phyloP scores from a whole-genome alignment of 441 rosid genomes.

The Pelargonium fulgidum region DNA sequence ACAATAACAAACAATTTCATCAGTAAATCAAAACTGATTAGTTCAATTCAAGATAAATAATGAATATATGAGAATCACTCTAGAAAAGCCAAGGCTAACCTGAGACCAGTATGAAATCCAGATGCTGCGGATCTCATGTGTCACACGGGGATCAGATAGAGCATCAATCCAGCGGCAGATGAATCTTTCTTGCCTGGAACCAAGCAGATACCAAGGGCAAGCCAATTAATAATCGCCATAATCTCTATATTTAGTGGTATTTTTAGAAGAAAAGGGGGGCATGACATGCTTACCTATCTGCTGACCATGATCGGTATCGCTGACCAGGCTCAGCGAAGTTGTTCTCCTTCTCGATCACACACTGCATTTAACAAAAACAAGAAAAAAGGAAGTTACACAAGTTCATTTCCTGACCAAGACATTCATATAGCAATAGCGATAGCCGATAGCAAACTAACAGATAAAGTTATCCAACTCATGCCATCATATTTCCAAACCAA shows the following conservation, averaged over 20 bases:
- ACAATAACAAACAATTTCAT: not conserved
- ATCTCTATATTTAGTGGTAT: not conserved
- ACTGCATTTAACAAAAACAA: conserved; percentile 29
- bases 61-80: not conserved
- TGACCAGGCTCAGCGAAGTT: conserved; percentile 93
- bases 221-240: not conserved
- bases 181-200: conserved; percentile 70
- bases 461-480: not conserved
- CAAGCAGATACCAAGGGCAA: conserved; percentile 9
- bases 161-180: conserved; percentile 68
- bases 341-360: conserved; percentile 74
- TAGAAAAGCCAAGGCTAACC: conserved; percentile 32
- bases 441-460: not conserved
- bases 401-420: not conserved
- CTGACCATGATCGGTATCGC: conserved; percentile 62
- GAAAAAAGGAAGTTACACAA: no score
- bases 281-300: conserved; percentile 52
- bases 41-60: not conserved
- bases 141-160: conserved; percentile 65
- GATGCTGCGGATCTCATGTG: conserved; percentile 71
- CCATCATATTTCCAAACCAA: not conserved
- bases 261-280: not conserved
- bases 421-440: not conserved
- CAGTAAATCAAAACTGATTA: not conserved
- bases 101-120: conserved; percentile 85